Evolutionary conservation across 2,329 filamentous ascomycete species (phyloP), one percentile per base, ranked within the genome.

Genomic region (Orbilia brochopaga): DNA sequence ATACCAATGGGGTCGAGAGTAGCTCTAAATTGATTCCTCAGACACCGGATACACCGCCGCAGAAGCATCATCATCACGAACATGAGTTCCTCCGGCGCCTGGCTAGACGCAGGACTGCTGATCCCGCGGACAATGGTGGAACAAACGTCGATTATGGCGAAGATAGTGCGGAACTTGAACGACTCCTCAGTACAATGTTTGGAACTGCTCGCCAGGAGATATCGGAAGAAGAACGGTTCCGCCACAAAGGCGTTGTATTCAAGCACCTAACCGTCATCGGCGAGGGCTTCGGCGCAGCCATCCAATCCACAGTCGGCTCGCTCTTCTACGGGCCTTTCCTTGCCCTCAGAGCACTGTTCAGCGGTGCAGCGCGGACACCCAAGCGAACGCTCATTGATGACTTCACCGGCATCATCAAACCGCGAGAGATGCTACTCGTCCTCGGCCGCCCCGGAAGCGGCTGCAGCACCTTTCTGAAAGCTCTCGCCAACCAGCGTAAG

Each of bases 371-470:
- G 15, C 59, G 60, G 23, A 57, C 67, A 2, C 37, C 61, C 6
- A 60, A 74, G 15, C 73, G 74, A 48, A 74, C 73, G 1, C 17
- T 76, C 15, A 64, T 76, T 10, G 73, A 74, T 56, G 52, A 69
- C 23, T 75, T 76, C 56, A 67, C 69, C 6, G 75, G 75, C 46
- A 64, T 76, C 52, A 62, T 72, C 1, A 76, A 76, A 56, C 75
- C 75, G 15, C 91, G 91, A 0, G 92, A 96, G 81, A 96, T 96
- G 91, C 85, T 92, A 0, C 83, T 95, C 1, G 90, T 95, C 0
- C 82, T 95, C 13, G 91, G 91, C 27, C 85, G 87, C 72, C 91
- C 91, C 0, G 90, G 90, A 0, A 87, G 85, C 0, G 88, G 87
- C 24, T 90, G 88, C 78, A 73, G 87, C 0, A 88, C 87, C 0